phyloP scores from a whole-genome alignment of 1,139 yeast species.

The Scheffersomyces lignicola region DNA sequence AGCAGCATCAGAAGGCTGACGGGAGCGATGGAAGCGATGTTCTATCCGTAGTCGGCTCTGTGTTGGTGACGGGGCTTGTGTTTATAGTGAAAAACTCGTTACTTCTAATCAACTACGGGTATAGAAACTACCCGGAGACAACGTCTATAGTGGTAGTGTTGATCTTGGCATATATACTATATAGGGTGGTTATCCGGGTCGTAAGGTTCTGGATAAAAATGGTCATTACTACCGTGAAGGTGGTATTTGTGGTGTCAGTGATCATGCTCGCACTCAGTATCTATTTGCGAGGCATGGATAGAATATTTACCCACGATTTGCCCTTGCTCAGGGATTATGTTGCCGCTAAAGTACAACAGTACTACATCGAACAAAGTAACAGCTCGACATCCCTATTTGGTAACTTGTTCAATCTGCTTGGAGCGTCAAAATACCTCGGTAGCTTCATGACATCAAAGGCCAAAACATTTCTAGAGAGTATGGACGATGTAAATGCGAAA shows the following conservation, averaged over 20 bases:
- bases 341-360: too few relatives aligned
- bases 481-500: not conserved
- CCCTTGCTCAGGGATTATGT: not conserved
- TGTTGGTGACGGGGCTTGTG: conserved; percentile 15
- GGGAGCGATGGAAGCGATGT: conserved; percentile 14
- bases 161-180: conserved; percentile 22
- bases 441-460: not conserved
- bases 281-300: conserved; percentile 1
- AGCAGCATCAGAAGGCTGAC: conserved; percentile 2
- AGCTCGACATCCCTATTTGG: not conserved
- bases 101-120: conserved; percentile 15
- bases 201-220: conserved; percentile 28
- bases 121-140: conserved; percentile 25
- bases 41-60: conserved; percentile 14
- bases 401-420: not conserved
- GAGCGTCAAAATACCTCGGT: not conserved
- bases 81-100: conserved; percentile 16
- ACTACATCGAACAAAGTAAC: too few relatives aligned
- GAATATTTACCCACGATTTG: not conserved
- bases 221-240: conserved; percentile 22
- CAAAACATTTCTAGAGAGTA: not conserved
- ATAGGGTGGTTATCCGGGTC: conserved; percentile 19
- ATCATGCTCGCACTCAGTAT: not conserved
- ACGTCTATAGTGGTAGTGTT: conserved; percentile 20
- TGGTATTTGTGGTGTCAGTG: not conserved